Percentiles rank a stretch among this genome's conserved stretches.
These are phyloP conservation scores for Starmerella riodocensis DNA, from an alignment of 805 yeast species.

Conservation along the genomic window DNA sequence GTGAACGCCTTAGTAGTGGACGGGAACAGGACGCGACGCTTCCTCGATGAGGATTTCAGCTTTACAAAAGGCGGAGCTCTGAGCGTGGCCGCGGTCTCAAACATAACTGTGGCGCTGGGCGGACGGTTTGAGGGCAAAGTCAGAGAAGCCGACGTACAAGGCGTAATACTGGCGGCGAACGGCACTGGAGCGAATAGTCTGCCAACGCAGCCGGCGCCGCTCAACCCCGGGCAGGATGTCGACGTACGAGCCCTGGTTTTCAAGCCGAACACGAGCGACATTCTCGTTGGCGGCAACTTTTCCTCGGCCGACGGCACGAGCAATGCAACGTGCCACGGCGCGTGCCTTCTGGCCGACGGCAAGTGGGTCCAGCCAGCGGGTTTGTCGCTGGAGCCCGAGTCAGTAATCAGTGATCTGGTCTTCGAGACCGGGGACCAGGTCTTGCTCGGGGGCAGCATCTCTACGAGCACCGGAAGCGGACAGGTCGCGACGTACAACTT, in stretches of 20 bases:
- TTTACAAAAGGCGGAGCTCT: background rate
- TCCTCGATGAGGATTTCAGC: background rate
- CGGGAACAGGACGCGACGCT: background rate
- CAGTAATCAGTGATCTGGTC: constrained; percentile 9
- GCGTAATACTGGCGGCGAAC: constrained; percentile 1
- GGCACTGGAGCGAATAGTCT: no score
- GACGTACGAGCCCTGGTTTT: constrained; percentile 4
- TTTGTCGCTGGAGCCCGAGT: constrained; percentile 1
- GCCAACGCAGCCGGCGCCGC: constrained; percentile 7
- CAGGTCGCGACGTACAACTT: constrained; percentile 47
- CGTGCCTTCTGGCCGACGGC: constrained; percentile 34
- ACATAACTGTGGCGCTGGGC: constrained; percentile 17
- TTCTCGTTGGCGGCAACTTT: constrained; percentile 14
- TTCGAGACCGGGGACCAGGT: constrained; percentile 33
- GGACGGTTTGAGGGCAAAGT: constrained; percentile 7
- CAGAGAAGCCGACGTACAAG: background rate
- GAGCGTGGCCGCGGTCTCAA: constrained; percentile 3
- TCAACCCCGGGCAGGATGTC: constrained; percentile 1
- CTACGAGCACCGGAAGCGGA: constrained; percentile 27
- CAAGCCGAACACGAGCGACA: constrained; percentile 10
- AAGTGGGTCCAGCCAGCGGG: constrained; percentile 10
- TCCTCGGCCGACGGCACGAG: background rate
- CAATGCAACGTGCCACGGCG: constrained; percentile 26
- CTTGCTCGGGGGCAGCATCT: constrained; percentile 44
- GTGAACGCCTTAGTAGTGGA: constrained; percentile 23